Evolutionary conservation across 371 early-diverging fungal species (phyloP), one percentile per base, ranked within the genome.

Genomic region (Saksenaea oblongispora): DNA sequence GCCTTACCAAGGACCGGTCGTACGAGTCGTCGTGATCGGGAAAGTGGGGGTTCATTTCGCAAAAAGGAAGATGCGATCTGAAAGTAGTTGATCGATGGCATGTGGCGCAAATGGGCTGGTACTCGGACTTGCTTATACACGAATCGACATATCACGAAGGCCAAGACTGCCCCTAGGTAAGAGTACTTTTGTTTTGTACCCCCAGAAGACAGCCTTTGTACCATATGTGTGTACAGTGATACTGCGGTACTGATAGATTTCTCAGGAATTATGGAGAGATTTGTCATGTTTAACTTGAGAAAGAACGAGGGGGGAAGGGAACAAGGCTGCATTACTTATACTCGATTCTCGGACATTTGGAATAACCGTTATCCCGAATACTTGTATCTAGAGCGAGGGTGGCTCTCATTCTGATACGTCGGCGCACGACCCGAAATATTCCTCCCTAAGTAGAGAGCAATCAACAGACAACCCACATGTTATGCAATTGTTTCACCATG

Each of bases 61-160:
- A 44, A n/a, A 1, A 65, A 44, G 22, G 60, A 55, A 14, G 5
- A 1, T 15, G 54, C 8, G 2, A 42, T 28, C 11, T 28, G 28
- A 31, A 59, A 54, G 26, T 59, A 59, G 35, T 31, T 54, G 17
- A 65, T 54, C 3, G 55, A 41, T 9, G 65, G 65, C 0, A 65
- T 37, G n/a, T 65, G 65, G 17, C 55, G 59, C 8, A 65, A 34
- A 8, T 59, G 51, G n/a, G 42, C 27, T 31, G 65, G 65, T 5
- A 65, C 56, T 7, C 27, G 44, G 31, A 61, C 4, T 11, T 47
- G 51, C 9, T 47, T 47, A 5, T 47, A 47, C 24, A 47, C 24
- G 10, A 18, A 22, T 8, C 51, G 51, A 22, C 51, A 47, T 5
- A 47, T 22, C 51, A 47, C 22, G 9, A 47, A 22, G 0, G 11